Base-by-base conservation (phyloP, 371 early-diverging fungal genomes). In the Rhizopus delemar region DNA sequence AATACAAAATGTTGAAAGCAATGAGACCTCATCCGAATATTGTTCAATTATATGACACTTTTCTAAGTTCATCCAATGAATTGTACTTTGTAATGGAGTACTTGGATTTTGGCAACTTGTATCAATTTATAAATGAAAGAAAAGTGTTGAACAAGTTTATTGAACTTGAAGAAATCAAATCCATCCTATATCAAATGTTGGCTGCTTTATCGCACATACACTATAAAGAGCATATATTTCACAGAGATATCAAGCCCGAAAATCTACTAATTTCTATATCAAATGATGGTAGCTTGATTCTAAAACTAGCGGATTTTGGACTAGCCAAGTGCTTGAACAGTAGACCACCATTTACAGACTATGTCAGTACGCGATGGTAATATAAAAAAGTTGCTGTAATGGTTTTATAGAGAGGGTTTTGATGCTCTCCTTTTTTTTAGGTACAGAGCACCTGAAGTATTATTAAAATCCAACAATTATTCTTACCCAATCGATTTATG, bases 401-500 rank as follows among this genome's bases (percentile, higher is more conserved):
- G 3, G 8, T 39, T 11, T 39, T 2, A 39, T 39, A 33, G 48
- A 15, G 64, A 90, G 94, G 94, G 98, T 36, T 11, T 36, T 36
- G 36, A 36, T 36, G 2, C 2, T 22, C 22, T 22, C 22, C 22
- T 22, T 43, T 43, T n/a, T 43, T 15, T 13, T 43, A 43, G 43
- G 43, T 43, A 99, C 74, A 89, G 99, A 33, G 94, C 99, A 6
- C 99, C 99, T 31, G 99, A 99, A 77, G 89, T 99, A 4, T 69
- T 99, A 13, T 77, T 97, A 35, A 87, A 92, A 29, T 86, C 88
- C 8, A 84, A 90, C 1, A 73, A 74, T 34, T 99, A 99, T 63
- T 86, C 92, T 9, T 91, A 86, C 34, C 95, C 98, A 6, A 93
- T 99, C 33, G 99, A 99, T 73, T 80, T 99, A 16, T 99, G 99